A percentile compares a stretch with the other conserved stretches of the same genome.
These are phyloP conservation scores for Hippophae gyantsensis DNA, from an alignment of 306 rosid genomes.

Conservation along the genomic window DNA sequence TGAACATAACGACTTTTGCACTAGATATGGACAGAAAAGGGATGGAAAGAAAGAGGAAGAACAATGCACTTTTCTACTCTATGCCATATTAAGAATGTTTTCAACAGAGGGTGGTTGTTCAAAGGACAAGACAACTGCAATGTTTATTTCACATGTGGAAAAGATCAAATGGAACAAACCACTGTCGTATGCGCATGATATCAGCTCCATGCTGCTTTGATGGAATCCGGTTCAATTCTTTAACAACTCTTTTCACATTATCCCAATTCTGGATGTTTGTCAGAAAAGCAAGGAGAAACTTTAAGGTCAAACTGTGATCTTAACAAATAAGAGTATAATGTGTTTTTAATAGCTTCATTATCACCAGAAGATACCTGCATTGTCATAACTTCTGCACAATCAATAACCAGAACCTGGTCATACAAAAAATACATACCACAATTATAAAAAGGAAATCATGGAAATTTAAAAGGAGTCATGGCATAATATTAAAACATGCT, in stretches of 20 bases:
- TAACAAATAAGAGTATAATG: constrained; percentile 5
- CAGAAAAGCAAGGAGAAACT: constrained; percentile 2
- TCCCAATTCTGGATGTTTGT: constrained; percentile 62
- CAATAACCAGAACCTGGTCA: constrained; percentile 77
- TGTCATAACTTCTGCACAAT: constrained; percentile 84
- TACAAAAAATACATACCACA: constrained; percentile 9
- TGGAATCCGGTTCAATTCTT: constrained; percentile 64
- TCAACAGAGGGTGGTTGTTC: neutral
- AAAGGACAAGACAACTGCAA: neutral
- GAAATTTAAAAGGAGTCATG: neutral
- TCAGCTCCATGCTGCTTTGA: constrained; percentile 68
- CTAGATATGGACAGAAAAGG: neutral
- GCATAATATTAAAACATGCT: constrained; percentile 6
- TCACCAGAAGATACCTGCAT: constrained; percentile 61
- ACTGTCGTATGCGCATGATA: constrained; percentile 77
- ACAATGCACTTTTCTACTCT: too few species aligned
- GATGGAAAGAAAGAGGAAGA: too few species aligned
- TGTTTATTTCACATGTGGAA: neutral
- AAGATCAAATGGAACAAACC: constrained; percentile 34
- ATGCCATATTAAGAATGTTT: too few species aligned
- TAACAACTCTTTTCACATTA: constrained; percentile 56
- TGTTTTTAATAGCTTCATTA: constrained; percentile 14
- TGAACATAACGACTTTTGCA: neutral
- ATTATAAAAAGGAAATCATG: neutral
- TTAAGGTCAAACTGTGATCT: constrained; percentile 7